Base-by-base conservation (phyloP, 257 asterid genomes). In the Apocynum venetum region DNA sequence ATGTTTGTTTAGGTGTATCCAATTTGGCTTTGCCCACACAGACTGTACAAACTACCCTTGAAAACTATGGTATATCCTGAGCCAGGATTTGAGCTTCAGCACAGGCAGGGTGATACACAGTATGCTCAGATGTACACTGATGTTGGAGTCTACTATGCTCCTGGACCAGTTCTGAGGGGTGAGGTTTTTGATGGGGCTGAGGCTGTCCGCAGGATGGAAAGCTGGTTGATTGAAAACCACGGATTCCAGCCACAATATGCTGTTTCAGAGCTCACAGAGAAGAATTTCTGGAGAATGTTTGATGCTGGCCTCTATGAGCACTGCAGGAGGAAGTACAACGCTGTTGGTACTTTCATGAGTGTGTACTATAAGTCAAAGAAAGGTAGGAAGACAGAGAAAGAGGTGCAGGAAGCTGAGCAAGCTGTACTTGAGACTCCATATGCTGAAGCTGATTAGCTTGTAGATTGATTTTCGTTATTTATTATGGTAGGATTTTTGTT, bases 21-120 rank as follows among this genome's bases (percentile, higher is more conserved):
- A n/a, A 75, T 96, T 75, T 96, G 99, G 99, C 97, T 96, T 71
- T 96, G 99, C 80, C 99, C 99, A 51, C 99, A 96, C 86, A 78
- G 91, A 74, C 83, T 96, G 77, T 96, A 83, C 83, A 93, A 89
- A 70, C 93, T 91, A 78, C 99, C 99, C 0, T 44, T 87, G 79
- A 96, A 96, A 81, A 88, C 97, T 75, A 93, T 89, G 98, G 80
- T 96, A 36, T 93, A 87, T 73, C 99, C 99, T 0, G 98, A 96
- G 79, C 97, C 98, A 38, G 98, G 97, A 72, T 94, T 94, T 72
- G 98, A 94, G 91, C 89, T 70, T 8, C 89, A 89, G 2, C 92
- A 84, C 71, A 88, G 98, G 84, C 98, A 94, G 77, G 98, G 98
- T 0, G 97, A 94, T 40, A 90, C 98, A 13, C 55, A 35, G 0